phyloP scores from a whole-genome alignment of 1,284 basidiomycete genomes.

The Leccinum pallidistipes region DNA sequence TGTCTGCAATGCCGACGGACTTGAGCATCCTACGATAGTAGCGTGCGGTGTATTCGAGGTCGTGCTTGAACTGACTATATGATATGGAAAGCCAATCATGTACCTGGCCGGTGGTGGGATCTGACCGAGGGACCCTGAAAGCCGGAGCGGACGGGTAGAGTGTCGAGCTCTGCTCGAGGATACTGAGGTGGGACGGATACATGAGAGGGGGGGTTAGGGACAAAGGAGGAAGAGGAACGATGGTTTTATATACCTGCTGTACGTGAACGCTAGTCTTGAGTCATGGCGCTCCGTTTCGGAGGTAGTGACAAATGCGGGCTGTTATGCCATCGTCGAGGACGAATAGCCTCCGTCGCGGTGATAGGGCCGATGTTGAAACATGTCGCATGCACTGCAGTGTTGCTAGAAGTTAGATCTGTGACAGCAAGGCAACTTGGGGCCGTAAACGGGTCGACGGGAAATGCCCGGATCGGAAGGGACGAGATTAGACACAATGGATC shows the following conservation, averaged over 20 bases:
- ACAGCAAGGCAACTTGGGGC: conserved; percentile 25
- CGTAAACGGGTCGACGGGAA: conserved; percentile 24
- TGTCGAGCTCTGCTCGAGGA: conserved; percentile 48
- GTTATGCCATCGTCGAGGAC: conserved; percentile 25
- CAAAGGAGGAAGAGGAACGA: conserved; percentile 1
- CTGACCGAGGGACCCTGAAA: conserved; percentile 49
- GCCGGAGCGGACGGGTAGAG: conserved; percentile 45
- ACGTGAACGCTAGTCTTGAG: conserved; percentile 15
- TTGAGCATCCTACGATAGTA: conserved; percentile 53
- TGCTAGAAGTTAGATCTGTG: conserved; percentile 29
- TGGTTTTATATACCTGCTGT: conserved; percentile 35
- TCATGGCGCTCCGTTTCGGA: conserved; percentile 31
- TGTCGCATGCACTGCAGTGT: conserved; percentile 35
- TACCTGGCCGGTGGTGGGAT: conserved; percentile 37
- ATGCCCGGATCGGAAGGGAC: conserved; percentile 18
- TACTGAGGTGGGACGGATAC: conserved; percentile 47
- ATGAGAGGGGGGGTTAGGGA: conserved; percentile 27
- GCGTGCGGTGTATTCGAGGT: conserved; percentile 54
- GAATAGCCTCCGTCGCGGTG: conserved; percentile 38
- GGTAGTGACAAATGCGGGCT: conserved; percentile 31
- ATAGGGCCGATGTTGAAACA: conserved; percentile 36
- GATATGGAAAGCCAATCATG: conserved; percentile 51
- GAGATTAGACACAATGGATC: conserved; percentile 24
- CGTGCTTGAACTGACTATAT: conserved; percentile 51
- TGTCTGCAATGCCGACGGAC: conserved; percentile 43